Evolutionary conservation across 768 basidiomycete genomes (phyloP), one percentile per base, ranked within the genome.

Genomic region (Amanita jacksonii): DNA sequence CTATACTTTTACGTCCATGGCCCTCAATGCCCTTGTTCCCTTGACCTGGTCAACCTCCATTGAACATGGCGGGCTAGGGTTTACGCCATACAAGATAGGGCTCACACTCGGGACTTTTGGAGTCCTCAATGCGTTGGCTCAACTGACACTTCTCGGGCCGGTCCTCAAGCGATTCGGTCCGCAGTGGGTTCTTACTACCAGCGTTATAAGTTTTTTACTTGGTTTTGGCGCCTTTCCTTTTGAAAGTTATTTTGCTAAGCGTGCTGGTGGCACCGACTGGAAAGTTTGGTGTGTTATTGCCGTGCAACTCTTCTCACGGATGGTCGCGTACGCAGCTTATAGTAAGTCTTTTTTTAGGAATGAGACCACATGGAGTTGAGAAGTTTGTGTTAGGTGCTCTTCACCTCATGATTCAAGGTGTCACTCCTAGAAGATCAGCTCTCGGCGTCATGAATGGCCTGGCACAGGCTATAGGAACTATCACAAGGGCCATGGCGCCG

Each of bases 11-110:
- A 37, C 23, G n/a, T 19, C 42, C 18, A 34, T 37, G 32, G 13
- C 16, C 34, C 13, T 24, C 38, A 38, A 40, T 9, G 18, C n/a
- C 19, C 36, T 37, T 19, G 18, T 25, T n/a, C 58, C 62, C 8
- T 55, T 65, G 24, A 49, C 64, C 41, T 62, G 56, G 43, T 71
- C 75, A 18, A 76, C 77, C 0, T 73, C 81, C 1, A 57, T 73
- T 38, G 55, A 57, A 5, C 57, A 70, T 3, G 79, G 80, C 13
- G 80, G 79, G 0, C 67, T 81, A 16, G 76, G 76, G 9, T 58
- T 79, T 27, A 56, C 65, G 22, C 70, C 77, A 2, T 65, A 65
- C 15, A 51, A 53, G 4, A 80, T 83, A 20, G 80, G 80, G 8
- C 58, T 62, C 12, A 69, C 77, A 39, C 63, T 77, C 41, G 67